These are phyloP conservation scores for Alternaria postmessia DNA, from an alignment of 2,329 filamentous ascomycete genomes.

Conservation along the genomic window DNA sequence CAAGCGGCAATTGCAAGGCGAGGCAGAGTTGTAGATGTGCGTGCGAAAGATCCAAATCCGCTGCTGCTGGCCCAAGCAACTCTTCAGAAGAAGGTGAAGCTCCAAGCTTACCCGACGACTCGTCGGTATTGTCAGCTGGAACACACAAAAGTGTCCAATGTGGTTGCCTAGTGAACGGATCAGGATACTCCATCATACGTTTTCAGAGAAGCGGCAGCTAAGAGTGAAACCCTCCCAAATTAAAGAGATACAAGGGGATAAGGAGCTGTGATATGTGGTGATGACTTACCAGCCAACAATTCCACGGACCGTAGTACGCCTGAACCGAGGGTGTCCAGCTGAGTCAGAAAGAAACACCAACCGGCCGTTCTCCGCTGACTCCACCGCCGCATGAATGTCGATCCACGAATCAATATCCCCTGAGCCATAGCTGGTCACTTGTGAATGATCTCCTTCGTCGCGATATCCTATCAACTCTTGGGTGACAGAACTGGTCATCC, in stretches of 20 bases:
- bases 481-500: slow-evolving; percentile 91
- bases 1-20: slow-evolving; percentile 77
- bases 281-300: slow-evolving; percentile 78
- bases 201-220: not conserved
- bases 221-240: not conserved
- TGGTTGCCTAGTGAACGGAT: slow-evolving; percentile 63
- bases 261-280: not conserved
- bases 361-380: slow-evolving; percentile 72
- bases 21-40: slow-evolving; percentile 87
- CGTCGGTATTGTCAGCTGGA: slow-evolving; percentile 75
- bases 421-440: slow-evolving; percentile 83
- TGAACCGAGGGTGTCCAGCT: slow-evolving; percentile 87
- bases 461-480: slow-evolving; percentile 90
- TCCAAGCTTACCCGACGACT: slow-evolving; percentile 50
- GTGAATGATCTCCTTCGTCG: slow-evolving; percentile 37
- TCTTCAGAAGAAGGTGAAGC: slow-evolving; percentile 63
- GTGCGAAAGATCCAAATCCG: slow-evolving; percentile 74
- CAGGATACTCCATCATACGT: slow-evolving; percentile 3
- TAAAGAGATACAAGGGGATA: not conserved
- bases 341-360: slow-evolving; percentile 91
- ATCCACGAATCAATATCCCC: slow-evolving; percentile 92
- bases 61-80: slow-evolving; percentile 58
- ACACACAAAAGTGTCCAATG: slow-evolving; percentile 93
- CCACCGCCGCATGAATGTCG: slow-evolving; percentile 84
- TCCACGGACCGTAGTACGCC: slow-evolving; percentile 85